These are phyloP conservation scores for Penicillium corylophilum DNA, from an alignment of 2,329 filamentous ascomycete species.

Conservation along the genomic window DNA sequence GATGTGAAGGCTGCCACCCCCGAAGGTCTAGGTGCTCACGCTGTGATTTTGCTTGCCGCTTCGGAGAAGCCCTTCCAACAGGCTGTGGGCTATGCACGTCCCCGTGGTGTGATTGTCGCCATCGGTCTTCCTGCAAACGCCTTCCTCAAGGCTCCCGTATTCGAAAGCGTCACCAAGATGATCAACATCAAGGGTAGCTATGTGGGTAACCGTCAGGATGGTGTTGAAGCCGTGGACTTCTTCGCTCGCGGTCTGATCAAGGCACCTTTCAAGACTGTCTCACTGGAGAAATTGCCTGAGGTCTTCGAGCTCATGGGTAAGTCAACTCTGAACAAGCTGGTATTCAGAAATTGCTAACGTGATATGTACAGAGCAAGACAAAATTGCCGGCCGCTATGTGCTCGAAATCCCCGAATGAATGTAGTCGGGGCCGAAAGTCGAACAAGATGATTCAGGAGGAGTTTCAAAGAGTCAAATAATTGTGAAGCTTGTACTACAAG, in stretches of 20 bases:
- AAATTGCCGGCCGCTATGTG: conserved; percentile 46
- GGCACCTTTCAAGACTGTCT: conserved; percentile 80
- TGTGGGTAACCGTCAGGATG: conserved; percentile 88
- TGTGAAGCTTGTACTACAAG: background rate
- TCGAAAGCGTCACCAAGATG: conserved; percentile 86
- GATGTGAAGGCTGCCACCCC: conserved; percentile 79
- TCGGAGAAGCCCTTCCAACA: conserved; percentile 94
- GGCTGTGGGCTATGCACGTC: conserved; percentile 81
- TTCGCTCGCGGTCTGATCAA: conserved; percentile 80
- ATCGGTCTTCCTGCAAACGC: conserved; percentile 84
- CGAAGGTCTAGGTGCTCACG: conserved; percentile 81
- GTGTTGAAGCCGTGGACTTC: conserved; percentile 87
- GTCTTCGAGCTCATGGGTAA: conserved; percentile 73
- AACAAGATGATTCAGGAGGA: background rate
- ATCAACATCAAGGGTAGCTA: conserved; percentile 90
- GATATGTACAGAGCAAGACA: conserved; percentile 34
- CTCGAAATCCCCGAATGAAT: conserved; percentile 43
- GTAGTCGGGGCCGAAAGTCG: background rate
- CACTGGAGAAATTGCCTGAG: conserved; percentile 72
- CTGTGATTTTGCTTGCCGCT: conserved; percentile 81
- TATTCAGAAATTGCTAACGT: conserved; percentile 17
- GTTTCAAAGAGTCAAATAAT: background rate
- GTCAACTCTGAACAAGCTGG: conserved; percentile 9
- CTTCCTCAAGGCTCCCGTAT: conserved; percentile 78
- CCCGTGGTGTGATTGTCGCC: conserved; percentile 78